Evolutionary conservation across 2,329 filamentous ascomycete species (phyloP).

Genomic region (Aspergillus phoenicis): DNA sequence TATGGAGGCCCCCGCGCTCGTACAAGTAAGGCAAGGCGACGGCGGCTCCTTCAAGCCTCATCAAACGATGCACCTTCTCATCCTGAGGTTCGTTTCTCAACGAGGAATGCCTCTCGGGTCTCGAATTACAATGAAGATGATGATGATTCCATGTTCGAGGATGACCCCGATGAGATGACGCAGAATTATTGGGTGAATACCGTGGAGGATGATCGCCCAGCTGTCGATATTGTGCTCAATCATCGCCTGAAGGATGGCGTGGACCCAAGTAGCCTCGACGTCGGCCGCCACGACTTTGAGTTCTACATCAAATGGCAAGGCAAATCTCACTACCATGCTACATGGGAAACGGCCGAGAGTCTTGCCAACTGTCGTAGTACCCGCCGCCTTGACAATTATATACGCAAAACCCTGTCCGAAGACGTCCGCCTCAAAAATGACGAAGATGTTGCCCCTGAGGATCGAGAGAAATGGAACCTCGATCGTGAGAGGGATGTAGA

Average conservation of each 20-base stretch:
- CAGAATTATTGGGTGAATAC: constrained; percentile 69
- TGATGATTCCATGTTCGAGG: constrained; percentile 59
- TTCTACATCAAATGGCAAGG: constrained; percentile 96
- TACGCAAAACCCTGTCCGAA: constrained; percentile 76
- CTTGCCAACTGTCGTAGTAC: constrained; percentile 79
- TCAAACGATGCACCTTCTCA: constrained; percentile 66
- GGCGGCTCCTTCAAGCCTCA: constrained; percentile 67
- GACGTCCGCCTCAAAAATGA: constrained; percentile 78
- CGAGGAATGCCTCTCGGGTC: constrained; percentile 75
- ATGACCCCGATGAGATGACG: constrained; percentile 61
- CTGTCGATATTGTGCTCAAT: constrained; percentile 88
- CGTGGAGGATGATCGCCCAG: constrained; percentile 75
- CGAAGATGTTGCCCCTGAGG: constrained; percentile 75
- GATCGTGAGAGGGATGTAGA: constrained; percentile 90
- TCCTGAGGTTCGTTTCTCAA: constrained; percentile 88
- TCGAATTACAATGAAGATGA: constrained; percentile 71
- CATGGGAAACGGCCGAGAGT: constrained; percentile 81
- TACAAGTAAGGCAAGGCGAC: constrained; percentile 72
- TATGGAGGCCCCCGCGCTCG: constrained; percentile 77
- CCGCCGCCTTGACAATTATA: constrained; percentile 93
- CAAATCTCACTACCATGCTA: constrained; percentile 91
- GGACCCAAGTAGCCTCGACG: constrained; percentile 40
- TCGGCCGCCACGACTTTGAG: constrained; percentile 73
- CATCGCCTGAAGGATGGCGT: constrained; percentile 75
- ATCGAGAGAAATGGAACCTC: constrained; percentile 91